phyloP scores from a whole-genome alignment of 2,329 filamentous ascomycete genomes.

The Aspergillus sergii region DNA sequence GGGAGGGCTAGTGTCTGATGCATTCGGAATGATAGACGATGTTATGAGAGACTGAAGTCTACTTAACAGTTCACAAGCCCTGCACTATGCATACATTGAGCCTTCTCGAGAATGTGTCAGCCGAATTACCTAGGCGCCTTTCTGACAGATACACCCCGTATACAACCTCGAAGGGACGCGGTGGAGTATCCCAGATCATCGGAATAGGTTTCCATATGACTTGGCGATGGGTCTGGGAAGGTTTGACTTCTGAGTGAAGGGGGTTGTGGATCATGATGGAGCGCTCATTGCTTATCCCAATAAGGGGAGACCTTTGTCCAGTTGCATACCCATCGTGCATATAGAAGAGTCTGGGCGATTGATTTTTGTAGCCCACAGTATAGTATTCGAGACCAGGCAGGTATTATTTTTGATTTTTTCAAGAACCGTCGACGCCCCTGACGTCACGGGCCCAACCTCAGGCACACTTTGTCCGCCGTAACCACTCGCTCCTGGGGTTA shows the following conservation, averaged over 20 bases:
- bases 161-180: neutral
- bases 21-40: neutral
- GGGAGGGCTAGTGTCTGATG: neutral
- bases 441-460: constrained; percentile 7
- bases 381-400: neutral
- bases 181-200: neutral
- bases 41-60: neutral
- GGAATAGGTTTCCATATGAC: neutral
- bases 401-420: neutral
- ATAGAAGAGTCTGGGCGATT: neutral
- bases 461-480: neutral
- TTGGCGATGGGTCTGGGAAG: neutral
- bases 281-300: neutral
- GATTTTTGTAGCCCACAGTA: neutral
- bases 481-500: neutral
- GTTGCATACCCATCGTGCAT: neutral
- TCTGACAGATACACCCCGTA: neutral
- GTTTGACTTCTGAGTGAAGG: neutral
- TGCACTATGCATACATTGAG: neutral
- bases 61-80: neutral
- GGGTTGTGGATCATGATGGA: neutral
- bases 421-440: constrained; percentile 2
- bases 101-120: neutral
- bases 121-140: neutral
- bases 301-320: neutral